Evolutionary conservation across 1,284 basidiomycete species (phyloP).

Genomic region (Ganoderma sinense): DNA sequence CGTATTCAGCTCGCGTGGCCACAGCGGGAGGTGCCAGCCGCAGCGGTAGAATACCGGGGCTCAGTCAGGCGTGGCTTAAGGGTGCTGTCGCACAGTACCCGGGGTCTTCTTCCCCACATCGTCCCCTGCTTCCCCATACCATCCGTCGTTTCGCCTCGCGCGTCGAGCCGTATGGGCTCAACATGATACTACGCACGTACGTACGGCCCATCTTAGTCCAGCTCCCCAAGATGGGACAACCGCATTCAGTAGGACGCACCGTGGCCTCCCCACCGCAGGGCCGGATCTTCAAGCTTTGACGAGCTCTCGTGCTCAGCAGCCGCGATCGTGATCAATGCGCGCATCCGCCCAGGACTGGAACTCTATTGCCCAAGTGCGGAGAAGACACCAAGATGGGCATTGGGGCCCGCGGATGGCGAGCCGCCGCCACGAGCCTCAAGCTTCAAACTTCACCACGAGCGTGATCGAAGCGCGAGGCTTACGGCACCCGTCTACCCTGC

Average conservation of each 20-base stretch:
- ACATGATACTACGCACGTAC: not conserved
- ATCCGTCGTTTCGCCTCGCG: not conserved
- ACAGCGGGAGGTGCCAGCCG: not conserved
- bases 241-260: not conserved
- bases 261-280: not conserved
- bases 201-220: not conserved
- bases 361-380: not conserved
- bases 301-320: not conserved
- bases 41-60: not conserved
- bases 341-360: not conserved
- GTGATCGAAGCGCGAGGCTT: constrained; percentile 15
- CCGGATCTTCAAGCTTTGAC: constrained; percentile 8
- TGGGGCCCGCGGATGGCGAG: not conserved
- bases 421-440: constrained; percentile 3
- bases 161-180: not conserved
- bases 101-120: constrained; percentile 10
- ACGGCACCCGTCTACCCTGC: constrained; percentile 10
- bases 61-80: not conserved
- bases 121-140: constrained; percentile 8
- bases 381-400: not conserved
- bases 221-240: not conserved
- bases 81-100: constrained; percentile 2
- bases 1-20: not conserved
- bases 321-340: not conserved
- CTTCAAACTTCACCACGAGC: constrained; percentile 17